These are phyloP conservation scores for Mucor lusitanicus DNA, from an alignment of 371 early-diverging fungal genomes.

Conservation along the genomic window DNA sequence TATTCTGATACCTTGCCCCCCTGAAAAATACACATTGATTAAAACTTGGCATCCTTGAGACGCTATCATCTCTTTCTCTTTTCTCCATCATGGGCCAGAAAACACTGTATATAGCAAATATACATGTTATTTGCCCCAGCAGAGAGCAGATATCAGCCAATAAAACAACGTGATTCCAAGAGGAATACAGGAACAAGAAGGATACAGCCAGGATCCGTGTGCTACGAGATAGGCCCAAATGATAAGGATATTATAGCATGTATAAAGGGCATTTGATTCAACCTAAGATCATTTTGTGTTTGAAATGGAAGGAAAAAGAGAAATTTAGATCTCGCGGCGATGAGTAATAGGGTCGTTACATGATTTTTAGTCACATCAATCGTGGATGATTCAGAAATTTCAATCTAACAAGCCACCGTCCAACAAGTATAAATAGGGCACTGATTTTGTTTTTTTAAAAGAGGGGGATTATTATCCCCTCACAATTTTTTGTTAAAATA, in stretches of 20 bases:
- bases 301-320: conserved; percentile 1
- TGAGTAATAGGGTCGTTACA: not conserved
- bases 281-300: conserved; percentile 15
- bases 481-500: conserved; percentile 21
- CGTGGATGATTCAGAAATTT: conserved; percentile 1
- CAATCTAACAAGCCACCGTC: not conserved
- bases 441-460: conserved; percentile 5
- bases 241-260: not conserved
- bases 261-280: conserved; percentile 5
- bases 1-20: not conserved
- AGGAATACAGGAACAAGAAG: not conserved
- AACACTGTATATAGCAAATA: not conserved
- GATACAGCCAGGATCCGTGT: not conserved
- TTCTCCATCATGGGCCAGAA: not conserved
- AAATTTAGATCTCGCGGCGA: not conserved
- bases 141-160: not conserved
- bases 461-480: conserved; percentile 30
- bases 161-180: not conserved
- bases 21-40: not conserved
- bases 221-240: not conserved
- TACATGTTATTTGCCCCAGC: not conserved
- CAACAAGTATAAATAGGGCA: conserved; percentile 20
- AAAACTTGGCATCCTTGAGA: not conserved
- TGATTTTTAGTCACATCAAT: conserved; percentile 1
- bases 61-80: not conserved